A percentile compares a stretch with the other conserved stretches of the same genome.
These are phyloP conservation scores for Pinus taeda DNA, from an alignment of 75 land plant genomes.

Conservation along the genomic window DNA sequence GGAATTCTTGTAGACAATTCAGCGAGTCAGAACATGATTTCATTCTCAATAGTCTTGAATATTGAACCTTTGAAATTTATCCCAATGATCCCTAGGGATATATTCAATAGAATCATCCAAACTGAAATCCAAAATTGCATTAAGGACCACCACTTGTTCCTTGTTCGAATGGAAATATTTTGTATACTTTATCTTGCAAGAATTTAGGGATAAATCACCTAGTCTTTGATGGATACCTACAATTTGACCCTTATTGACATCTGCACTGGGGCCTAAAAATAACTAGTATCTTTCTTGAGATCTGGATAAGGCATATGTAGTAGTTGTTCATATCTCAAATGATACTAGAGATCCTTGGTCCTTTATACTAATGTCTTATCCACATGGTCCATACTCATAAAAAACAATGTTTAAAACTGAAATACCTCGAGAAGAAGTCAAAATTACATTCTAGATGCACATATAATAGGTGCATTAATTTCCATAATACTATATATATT, in stretches of 20 bases:
- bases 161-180: constrained; percentile 98
- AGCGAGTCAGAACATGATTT: too few relatives aligned
- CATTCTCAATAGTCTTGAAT: too few relatives aligned
- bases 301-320: constrained; percentile 90
- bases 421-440: constrained; percentile 91
- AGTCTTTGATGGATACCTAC: constrained; percentile 97
- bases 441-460: constrained; percentile 28
- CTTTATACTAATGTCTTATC: constrained; percentile 84
- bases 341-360: constrained; percentile 99
- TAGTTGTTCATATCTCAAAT: constrained; percentile 85
- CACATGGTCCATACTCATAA: constrained; percentile 89
- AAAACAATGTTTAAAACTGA: constrained; percentile 91
- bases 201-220: constrained; percentile 85
- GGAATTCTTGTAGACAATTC: too few relatives aligned
- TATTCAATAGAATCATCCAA: constrained; percentile 97
- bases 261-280: constrained; percentile 78
- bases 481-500: too few relatives aligned
- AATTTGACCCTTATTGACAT: constrained; percentile 95
- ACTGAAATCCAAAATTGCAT: constrained; percentile 78
- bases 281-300: constrained; percentile 93
- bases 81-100: constrained; percentile 26
- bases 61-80: too few relatives aligned
- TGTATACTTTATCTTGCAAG: constrained; percentile 95
- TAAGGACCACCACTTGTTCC: constrained; percentile 86
- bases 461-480: too few relatives aligned